Evolutionary conservation across 768 basidiomycete species (phyloP), one percentile per base, ranked within the genome.

Genomic region (Suillus placidus): DNA sequence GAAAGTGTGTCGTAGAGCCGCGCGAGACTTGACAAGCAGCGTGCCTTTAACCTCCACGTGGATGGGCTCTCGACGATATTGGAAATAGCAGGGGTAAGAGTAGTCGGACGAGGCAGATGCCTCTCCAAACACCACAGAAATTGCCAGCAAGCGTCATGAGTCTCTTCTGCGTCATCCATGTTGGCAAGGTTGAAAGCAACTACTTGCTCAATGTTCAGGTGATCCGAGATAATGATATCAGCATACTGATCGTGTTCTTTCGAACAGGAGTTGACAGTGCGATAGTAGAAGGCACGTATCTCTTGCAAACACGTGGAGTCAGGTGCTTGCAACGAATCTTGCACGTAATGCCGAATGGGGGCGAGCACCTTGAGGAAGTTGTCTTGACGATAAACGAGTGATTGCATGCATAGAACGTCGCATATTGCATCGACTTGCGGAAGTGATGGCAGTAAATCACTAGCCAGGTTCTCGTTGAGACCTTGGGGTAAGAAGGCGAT

Each of bases 401-500:
- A 47, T 37, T 62, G 49, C 34, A 30, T 62, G 9, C 45, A 62
- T 6, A 62, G 49, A 7, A 62, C 32, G 16, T 45, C 61, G 1
- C 54, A 35, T 23, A 62, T 30, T 2, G 35, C 5, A 13, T 34
- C 45, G 14, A 62, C 4, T 10, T 52, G 16, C 4, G 45, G 32
- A 7, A 35, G 32, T 0, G 43, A 62, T 38, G 20, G 9, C 13
- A 62, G 30, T 4, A 51, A 34, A 23, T 37, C 2, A 1, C 32
- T 62, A 20, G 61, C 30, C 34, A 49, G 34, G 14, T 12, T 4
- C 20, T 51, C 34, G 2, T 38, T 56, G 43, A 64, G 35, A 18
- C 64, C 64, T 18, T 64, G 64, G 14, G 64, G 64, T 7, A 64
- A 23, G 20, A 64, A 56, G 0, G 56, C 64, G 6, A 58, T n/a